Base-by-base conservation (phyloP, 768 basidiomycete species). In the Mycena galopus region DNA sequence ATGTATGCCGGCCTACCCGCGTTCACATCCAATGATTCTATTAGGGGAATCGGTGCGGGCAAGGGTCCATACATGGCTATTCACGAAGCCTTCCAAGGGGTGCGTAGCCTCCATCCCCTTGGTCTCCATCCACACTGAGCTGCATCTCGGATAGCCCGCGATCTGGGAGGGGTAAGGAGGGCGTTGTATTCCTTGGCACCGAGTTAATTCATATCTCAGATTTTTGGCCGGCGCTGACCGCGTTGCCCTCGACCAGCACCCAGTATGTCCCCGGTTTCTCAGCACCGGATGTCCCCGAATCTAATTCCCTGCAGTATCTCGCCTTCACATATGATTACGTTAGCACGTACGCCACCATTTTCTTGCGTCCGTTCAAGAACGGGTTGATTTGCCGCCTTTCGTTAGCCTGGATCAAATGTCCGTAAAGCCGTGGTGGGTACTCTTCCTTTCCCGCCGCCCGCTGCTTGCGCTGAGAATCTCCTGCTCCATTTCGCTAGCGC, bases 191-290 rank as follows among this genome's bases (percentile, higher is more conserved):
- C 23, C 10, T 47, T 17, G 11, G 25, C 23, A 0, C 29, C 51
- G 47, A 50, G 61, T 60, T 35, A 44, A 51, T 57, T 42, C 29
- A 23, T 37, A 1, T 53, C n/a, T 82, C 39, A 92, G 90, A 65
- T 96, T 94, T 86, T 82, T 96, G 65, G 81, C 88, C 50, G 91
- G 93, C 55, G 90, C 92, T 32, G 96, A 97, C 82, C 91, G 96
- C 66, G 81, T 91, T 72, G 86, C 88, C 37, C 81, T 96, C 47
- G 95, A 96, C 82, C 88, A 91, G 57, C 95, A 96, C 81, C 93
- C 93, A 47, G 75, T 96, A 92, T 81, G 82, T 91, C 42, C 86
- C 83, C 75, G 88, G 88, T 82, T 73, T 57, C 44, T 62, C 39
- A 32, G 85, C 86, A 76, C 83, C 86, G 65, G 76, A 51, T 39